phyloP scores from a whole-genome alignment of 139 green algal species.

The Desmodesmus armatus region DNA sequence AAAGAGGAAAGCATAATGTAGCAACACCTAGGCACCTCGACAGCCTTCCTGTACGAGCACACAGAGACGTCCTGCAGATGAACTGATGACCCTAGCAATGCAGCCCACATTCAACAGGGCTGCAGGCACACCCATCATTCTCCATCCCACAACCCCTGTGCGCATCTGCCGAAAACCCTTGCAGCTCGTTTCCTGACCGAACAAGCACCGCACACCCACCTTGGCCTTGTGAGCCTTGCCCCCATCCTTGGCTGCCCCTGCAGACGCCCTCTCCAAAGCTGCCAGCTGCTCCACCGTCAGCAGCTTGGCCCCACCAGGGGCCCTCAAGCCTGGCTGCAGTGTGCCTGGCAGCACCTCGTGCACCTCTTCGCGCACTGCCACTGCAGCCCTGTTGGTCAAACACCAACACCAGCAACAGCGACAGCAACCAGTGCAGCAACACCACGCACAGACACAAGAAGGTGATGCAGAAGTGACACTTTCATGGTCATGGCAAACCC shows the following conservation, averaged over 20 bases:
- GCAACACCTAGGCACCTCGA: neutral
- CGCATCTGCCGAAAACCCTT: neutral
- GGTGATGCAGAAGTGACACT: too few relatives aligned
- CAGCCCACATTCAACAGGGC: neutral
- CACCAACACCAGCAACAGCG: neutral
- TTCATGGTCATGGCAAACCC: neutral
- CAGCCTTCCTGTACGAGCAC: neutral
- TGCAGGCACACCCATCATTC: neutral
- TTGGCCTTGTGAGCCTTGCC: slow-evolving; percentile 52
- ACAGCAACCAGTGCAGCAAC: neutral
- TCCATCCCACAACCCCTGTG: neutral
- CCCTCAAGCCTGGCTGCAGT: neutral
- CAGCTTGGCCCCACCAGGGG: neutral
- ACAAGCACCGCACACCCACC: slow-evolving; percentile 13
- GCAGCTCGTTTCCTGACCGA: too few relatives aligned
- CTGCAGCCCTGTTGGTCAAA: slow-evolving; percentile 22
- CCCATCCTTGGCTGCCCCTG: slow-evolving; percentile 46
- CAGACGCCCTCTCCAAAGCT: slow-evolving; percentile 15
- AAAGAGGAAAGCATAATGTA: neutral
- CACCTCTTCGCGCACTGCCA: slow-evolving; percentile 22
- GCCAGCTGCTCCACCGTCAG: slow-evolving; percentile 38
- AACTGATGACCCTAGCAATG: neutral
- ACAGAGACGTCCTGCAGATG: neutral
- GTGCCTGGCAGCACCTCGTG: slow-evolving; percentile 37
- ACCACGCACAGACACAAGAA: neutral